Evolutionary conservation across 2,329 filamentous ascomycete genomes (phyloP).

Genomic region (Aspergillus costaricaensis): DNA sequence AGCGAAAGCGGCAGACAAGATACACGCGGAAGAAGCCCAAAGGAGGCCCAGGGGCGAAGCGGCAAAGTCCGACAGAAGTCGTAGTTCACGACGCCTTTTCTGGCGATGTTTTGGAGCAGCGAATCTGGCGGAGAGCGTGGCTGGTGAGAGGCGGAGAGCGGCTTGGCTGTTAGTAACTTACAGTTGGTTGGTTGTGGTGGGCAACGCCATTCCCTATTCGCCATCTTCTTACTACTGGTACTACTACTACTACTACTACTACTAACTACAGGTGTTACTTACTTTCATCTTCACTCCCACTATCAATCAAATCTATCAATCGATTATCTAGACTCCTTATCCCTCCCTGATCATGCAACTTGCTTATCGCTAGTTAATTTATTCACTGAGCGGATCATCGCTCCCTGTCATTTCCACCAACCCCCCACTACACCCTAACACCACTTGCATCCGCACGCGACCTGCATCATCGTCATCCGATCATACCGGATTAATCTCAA

Average conservation of each 20-base stretch:
- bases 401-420: background rate
- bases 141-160: slow-evolving; percentile 24
- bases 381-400: background rate
- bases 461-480: slow-evolving; percentile 10
- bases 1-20: slow-evolving; percentile 12
- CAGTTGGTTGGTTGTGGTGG: slow-evolving; percentile 28
- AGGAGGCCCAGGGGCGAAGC: slow-evolving; percentile 5
- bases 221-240: background rate
- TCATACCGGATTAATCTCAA: background rate
- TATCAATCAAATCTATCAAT: background rate
- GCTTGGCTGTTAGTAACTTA: slow-evolving; percentile 15
- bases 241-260: background rate
- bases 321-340: no score
- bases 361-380: background rate
- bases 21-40: slow-evolving; percentile 5
- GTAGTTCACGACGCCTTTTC: slow-evolving; percentile 12
- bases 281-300: background rate
- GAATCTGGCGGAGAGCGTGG: slow-evolving; percentile 19
- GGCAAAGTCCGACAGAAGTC: slow-evolving; percentile 9
- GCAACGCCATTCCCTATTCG: slow-evolving; percentile 28
- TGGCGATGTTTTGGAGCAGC: slow-evolving; percentile 28
- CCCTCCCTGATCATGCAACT: background rate
- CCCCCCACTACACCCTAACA: background rate
- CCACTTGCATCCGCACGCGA: background rate
- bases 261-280: background rate